A percentile compares a stretch with the other conserved stretches of the same genome.
phyloP scores from a whole-genome alignment of 805 yeast species.

The Metschnikowia colocasiae region DNA sequence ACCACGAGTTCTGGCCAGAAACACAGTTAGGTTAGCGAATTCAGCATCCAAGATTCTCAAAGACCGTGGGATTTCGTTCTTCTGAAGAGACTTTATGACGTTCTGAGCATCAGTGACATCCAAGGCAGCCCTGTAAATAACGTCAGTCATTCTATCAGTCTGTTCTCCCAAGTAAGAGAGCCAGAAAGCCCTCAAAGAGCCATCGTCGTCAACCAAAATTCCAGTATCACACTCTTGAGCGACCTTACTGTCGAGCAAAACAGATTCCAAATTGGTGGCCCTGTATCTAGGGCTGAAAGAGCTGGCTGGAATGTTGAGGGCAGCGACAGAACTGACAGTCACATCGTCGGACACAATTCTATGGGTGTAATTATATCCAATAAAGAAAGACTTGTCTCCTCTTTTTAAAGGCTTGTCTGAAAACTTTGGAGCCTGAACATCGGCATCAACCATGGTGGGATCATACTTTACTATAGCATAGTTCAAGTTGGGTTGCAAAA shows the following conservation, averaged over 20 bases:
- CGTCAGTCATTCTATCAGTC: conserved; percentile 50
- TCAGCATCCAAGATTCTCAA: conserved; percentile 76
- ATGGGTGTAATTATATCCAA: conserved; percentile 72
- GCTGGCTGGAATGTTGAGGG: conserved; percentile 68
- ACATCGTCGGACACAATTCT: conserved; percentile 73
- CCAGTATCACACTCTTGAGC: conserved; percentile 79
- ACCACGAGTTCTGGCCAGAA: conserved; percentile 80
- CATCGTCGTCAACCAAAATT: conserved; percentile 69
- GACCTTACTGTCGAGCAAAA: conserved; percentile 67
- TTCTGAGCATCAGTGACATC: conserved; percentile 64
- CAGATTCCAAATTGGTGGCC: conserved; percentile 77
- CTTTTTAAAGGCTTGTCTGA: conserved; percentile 54
- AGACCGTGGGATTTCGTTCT: conserved; percentile 46
- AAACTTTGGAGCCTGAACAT: conserved; percentile 64
- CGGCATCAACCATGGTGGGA: conserved; percentile 67
- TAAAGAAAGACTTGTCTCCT: conserved; percentile 73
- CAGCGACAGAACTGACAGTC: conserved; percentile 69
- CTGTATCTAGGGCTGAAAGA: conserved; percentile 73
- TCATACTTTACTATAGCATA: conserved; percentile 83
- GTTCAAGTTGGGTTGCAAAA: conserved; percentile 83
- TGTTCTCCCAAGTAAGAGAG: conserved; percentile 77
- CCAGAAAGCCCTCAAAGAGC: conserved; percentile 83
- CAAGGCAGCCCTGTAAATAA: conserved; percentile 67
- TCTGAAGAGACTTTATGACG: conserved; percentile 54
- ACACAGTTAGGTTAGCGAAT: conserved; percentile 61